phyloP scores from a whole-genome alignment of 495 filamentous ascomycete species.

The Tuber calosporum region DNA sequence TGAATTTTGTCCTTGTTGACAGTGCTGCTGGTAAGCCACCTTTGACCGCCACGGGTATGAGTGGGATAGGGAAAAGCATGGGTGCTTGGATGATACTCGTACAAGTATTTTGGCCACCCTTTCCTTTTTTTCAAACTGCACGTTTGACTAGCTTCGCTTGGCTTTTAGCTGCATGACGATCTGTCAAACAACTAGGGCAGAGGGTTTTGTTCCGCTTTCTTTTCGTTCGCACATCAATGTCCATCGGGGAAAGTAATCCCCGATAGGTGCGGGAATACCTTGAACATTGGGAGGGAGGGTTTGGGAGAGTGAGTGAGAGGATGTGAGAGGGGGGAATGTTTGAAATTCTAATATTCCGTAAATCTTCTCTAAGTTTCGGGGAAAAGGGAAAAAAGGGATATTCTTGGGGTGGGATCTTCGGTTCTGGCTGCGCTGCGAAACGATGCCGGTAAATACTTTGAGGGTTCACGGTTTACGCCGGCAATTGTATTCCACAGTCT shows the following conservation, averaged over 20 bases:
- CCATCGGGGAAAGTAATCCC: constrained; percentile 6
- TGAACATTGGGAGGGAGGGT: neutral
- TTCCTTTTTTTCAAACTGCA: neutral
- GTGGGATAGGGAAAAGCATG: constrained; percentile 2
- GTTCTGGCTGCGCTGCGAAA: constrained; percentile 32
- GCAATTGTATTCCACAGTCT: constrained; percentile 37
- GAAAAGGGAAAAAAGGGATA: neutral
- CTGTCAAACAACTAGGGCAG: constrained; percentile 3
- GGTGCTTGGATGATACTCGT: neutral
- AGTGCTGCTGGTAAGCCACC: neutral
- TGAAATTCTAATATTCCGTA: neutral
- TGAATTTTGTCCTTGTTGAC: neutral
- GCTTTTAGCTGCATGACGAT: neutral
- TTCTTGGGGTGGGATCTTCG: constrained; percentile 28
- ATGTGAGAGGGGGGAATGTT: neutral
- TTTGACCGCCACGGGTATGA: neutral
- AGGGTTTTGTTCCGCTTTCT: neutral
- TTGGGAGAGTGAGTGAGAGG: neutral
- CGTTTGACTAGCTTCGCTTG: neutral
- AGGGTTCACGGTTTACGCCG: constrained; percentile 36
- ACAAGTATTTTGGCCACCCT: neutral
- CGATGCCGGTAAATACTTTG: constrained; percentile 36
- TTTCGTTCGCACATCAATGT: neutral
- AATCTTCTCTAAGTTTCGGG: neutral
- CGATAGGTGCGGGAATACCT: constrained; percentile 4